phyloP scores from a whole-genome alignment of 108 stramenopile species.

The Nannochloropsis gaditana region DNA sequence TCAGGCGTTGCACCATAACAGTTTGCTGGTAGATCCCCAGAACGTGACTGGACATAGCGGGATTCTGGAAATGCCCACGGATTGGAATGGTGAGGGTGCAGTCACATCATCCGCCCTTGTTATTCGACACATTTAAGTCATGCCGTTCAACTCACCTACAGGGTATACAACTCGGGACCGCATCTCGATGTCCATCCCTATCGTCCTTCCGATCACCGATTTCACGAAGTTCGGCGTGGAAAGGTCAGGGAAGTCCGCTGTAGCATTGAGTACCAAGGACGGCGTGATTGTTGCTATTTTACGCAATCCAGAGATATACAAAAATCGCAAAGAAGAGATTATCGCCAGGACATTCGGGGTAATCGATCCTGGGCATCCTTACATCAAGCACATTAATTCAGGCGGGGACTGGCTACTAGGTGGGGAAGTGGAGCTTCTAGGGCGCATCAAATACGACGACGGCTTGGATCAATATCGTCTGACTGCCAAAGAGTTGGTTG shows the following conservation, averaged over 20 bases:
- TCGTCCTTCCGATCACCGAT: conserved; percentile 77
- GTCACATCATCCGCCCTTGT: not conserved
- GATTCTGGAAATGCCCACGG: conserved; percentile 21
- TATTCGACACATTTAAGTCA: not conserved
- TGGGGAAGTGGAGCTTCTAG: conserved; percentile 88
- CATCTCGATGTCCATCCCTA: conserved; percentile 86
- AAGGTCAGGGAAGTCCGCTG: conserved; percentile 61
- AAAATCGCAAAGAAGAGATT: conserved; percentile 95
- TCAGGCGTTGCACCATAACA: conserved; percentile 93
- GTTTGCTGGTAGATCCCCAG: conserved; percentile 87
- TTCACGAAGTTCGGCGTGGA: conserved; percentile 82
- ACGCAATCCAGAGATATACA: conserved; percentile 85
- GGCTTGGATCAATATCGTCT: conserved; percentile 95
- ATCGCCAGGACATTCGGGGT: conserved; percentile 86
- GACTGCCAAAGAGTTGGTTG: conserved; percentile 76
- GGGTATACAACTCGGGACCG: conserved; percentile 62
- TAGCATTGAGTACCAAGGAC: conserved; percentile 88
- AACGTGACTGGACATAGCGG: conserved; percentile 68
- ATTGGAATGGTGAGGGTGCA: not conserved
- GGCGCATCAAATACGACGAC: conserved; percentile 90
- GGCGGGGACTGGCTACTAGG: conserved; percentile 92
- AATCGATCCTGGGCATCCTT: conserved; percentile 91
- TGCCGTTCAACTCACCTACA: conserved; percentile 19
- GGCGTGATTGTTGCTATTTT: conserved; percentile 84
- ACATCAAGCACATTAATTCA: conserved; percentile 82